Percentiles rank a stretch among this genome's conserved stretches.
These are phyloP conservation scores for Aspergillus candidus DNA, from an alignment of 2,329 filamentous ascomycete genomes.

Conservation along the genomic window DNA sequence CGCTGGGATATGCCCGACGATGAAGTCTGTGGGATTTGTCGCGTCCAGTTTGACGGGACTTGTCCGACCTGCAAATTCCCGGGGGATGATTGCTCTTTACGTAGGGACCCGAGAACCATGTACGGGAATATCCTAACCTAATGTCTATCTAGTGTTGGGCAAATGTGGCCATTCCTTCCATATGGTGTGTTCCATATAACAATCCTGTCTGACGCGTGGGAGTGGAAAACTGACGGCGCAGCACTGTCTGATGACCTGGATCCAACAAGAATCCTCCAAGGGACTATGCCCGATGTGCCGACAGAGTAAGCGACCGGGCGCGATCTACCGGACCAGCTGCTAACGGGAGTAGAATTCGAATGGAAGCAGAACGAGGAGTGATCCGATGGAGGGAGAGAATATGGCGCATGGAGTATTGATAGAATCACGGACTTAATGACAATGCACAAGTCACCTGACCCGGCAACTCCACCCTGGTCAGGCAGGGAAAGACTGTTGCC, in stretches of 20 bases:
- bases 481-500: no score
- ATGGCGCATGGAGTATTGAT: constrained; percentile 6
- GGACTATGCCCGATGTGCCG: constrained; percentile 97
- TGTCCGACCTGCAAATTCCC: constrained; percentile 98
- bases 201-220: not conserved
- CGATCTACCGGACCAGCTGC: constrained; percentile 2
- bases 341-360: constrained; percentile 44
- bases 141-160: constrained; percentile 68
- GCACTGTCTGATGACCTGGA: constrained; percentile 87
- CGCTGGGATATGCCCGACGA: constrained; percentile 96
- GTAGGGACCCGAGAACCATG: constrained; percentile 49
- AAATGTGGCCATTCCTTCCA: constrained; percentile 98
- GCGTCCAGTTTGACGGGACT: constrained; percentile 94
- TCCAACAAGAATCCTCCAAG: constrained; percentile 87
- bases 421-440: not conserved
- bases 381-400: not conserved
- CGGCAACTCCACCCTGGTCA: constrained; percentile 13
- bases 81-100: constrained; percentile 86
- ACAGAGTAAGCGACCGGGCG: constrained; percentile 61
- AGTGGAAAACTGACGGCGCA: constrained; percentile 32
- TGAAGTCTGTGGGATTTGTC: constrained; percentile 97
- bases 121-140: not conserved
- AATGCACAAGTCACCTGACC: not conserved
- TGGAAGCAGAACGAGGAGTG: constrained; percentile 43
- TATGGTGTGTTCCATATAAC: constrained; percentile 59